phyloP scores from a whole-genome alignment of 768 basidiomycete species.

The Roridomyces roridus region DNA sequence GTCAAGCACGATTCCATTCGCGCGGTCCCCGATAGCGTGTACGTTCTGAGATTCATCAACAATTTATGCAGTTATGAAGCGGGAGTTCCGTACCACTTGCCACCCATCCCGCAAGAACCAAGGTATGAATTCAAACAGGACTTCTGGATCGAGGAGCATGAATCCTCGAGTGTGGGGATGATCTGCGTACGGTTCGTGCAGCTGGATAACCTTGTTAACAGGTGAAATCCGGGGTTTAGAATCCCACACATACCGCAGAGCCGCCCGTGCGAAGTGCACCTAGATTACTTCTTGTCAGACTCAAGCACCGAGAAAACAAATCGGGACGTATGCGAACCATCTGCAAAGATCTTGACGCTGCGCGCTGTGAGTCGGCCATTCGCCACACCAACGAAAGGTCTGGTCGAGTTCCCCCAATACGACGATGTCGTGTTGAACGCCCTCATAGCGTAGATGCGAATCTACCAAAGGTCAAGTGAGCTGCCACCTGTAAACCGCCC shows the following conservation, averaged over 20 bases:
- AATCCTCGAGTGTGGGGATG: slow-evolving; percentile 61
- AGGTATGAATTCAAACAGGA: slow-evolving; percentile 52
- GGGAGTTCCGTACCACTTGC: slow-evolving; percentile 55
- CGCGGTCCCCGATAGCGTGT: slow-evolving; percentile 88
- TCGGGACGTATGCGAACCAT: slow-evolving; percentile 58
- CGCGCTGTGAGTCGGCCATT: slow-evolving; percentile 62
- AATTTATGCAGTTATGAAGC: background rate
- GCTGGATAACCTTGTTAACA: slow-evolving; percentile 29
- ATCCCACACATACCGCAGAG: slow-evolving; percentile 1
- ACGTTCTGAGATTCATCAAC: slow-evolving; percentile 67
- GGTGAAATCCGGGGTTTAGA: background rate
- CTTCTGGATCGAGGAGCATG: slow-evolving; percentile 55
- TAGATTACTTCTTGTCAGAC: background rate
- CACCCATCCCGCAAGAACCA: slow-evolving; percentile 62
- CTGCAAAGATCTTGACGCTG: slow-evolving; percentile 77
- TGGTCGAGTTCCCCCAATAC: slow-evolving; percentile 72
- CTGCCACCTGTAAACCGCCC: no score
- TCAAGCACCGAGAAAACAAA: background rate
- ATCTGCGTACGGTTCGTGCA: slow-evolving; percentile 67
- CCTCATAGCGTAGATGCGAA: slow-evolving; percentile 71
- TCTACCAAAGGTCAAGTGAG: slow-evolving; percentile 36
- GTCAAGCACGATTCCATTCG: slow-evolving; percentile 87
- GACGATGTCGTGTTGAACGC: slow-evolving; percentile 53
- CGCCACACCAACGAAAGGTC: slow-evolving; percentile 64
- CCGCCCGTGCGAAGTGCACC: slow-evolving; percentile 9